Percentiles rank a stretch among this genome's conserved stretches.
Conservation (phyloP, 2,329 filamentous ascomycete species). For the Neonectria punicea region DNA sequence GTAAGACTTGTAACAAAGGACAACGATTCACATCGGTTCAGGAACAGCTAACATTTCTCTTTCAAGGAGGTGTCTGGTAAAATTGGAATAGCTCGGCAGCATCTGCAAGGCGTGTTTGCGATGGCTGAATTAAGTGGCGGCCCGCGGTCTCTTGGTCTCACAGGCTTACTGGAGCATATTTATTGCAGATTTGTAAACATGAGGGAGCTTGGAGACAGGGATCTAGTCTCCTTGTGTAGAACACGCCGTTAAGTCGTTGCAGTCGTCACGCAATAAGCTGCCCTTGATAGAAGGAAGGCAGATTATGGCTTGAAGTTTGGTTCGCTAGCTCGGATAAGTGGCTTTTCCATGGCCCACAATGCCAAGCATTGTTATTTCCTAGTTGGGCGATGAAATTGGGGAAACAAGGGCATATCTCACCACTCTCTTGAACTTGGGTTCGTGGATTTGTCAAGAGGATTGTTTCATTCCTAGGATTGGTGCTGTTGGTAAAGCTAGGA, state of each 20-base stretch:
- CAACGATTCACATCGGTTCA: neutral
- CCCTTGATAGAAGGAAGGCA: neutral
- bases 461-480: neutral
- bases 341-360: neutral
- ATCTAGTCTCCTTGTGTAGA: neutral
- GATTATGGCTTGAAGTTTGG: too few relatives aligned
- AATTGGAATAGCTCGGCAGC: neutral
- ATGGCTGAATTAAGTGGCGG: constrained; percentile 8
- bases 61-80: neutral
- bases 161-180: neutral
- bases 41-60: neutral
- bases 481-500: neutral
- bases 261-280: neutral
- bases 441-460: neutral
- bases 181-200: constrained; percentile 5
- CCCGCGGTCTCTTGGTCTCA: neutral
- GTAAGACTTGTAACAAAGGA: neutral
- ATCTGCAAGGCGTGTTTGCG: constrained; percentile 2
- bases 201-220: constrained; percentile 4
- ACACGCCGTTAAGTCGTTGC: neutral
- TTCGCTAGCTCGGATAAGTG: neutral
- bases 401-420: neutral
- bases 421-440: neutral
- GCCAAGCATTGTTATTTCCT: constrained; percentile 1
- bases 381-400: neutral